A percentile compares a stretch with the other conserved stretches of the same genome.
Conservation (phyloP, 305 asterid genomes). For the Nicotiana rustica region DNA sequence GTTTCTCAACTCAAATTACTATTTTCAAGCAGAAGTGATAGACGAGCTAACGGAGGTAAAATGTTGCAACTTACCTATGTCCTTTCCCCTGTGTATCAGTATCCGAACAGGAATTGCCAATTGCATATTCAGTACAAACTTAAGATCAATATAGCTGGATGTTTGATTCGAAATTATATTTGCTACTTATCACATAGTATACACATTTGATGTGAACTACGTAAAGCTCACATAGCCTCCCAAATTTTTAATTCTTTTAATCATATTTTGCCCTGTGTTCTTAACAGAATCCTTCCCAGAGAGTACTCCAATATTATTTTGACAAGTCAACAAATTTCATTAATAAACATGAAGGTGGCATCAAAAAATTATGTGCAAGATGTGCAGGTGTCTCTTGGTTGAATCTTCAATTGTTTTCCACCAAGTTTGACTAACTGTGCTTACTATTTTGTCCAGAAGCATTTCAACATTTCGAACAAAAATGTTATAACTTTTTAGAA, state of each 20-base stretch:
- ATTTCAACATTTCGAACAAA: background rate
- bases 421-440: background rate
- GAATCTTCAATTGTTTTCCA: background rate
- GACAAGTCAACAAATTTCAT: background rate
- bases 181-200: background rate
- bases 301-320: background rate
- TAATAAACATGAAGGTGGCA: background rate
- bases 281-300: background rate
- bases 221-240: constrained; percentile 5
- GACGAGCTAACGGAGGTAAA: background rate
- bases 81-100: background rate
- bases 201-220: background rate
- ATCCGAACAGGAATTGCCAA: background rate
- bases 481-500: background rate
- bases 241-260: background rate
- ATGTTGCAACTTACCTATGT: background rate
- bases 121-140: background rate
- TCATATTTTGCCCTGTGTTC: background rate
- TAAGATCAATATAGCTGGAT: background rate
- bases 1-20: background rate
- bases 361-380: background rate
- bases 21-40: background rate
- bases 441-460: background rate
- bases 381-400: background rate
- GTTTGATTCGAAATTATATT: background rate